Conservation (phyloP, 352 stramenopile genomes). For the Phytophthora cactorum region DNA sequence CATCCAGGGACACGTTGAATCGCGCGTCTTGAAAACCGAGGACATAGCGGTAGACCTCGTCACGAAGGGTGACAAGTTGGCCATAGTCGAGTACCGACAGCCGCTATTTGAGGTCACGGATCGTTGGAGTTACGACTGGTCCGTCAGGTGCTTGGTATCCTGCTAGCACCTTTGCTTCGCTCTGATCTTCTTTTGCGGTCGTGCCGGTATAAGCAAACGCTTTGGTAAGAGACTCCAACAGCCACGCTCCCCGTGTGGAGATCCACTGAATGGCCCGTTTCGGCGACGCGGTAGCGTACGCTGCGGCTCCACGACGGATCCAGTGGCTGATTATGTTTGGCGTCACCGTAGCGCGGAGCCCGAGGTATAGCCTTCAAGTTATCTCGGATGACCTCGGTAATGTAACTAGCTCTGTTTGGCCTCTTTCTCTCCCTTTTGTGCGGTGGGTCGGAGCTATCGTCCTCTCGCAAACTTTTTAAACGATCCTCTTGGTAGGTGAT, state of each 20-base stretch:
- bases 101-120: conserved; percentile 5
- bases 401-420: conserved; percentile 8
- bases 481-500: no score
- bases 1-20: conserved; percentile 11
- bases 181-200: conserved; percentile 26
- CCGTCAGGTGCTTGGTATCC: conserved; percentile 14
- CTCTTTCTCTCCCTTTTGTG: conserved; percentile 1
- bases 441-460: not conserved
- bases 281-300: conserved; percentile 16
- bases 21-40: not conserved
- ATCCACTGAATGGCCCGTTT: conserved; percentile 33
- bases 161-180: conserved; percentile 23
- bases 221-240: conserved; percentile 27
- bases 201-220: conserved; percentile 33
- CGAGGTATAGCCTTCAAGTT: not conserved
- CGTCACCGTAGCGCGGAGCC: not conserved
- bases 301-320: conserved; percentile 1
- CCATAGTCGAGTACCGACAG: conserved; percentile 1
- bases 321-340: conserved; percentile 10
- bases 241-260: conserved; percentile 17
- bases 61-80: conserved; percentile 8
- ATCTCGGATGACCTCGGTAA: conserved; percentile 9
- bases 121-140: conserved; percentile 8
- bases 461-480: not conserved
- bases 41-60: conserved; percentile 6